phyloP scores from a whole-genome alignment of 2,329 filamentous ascomycete genomes.

The Cercospora sp. region DNA sequence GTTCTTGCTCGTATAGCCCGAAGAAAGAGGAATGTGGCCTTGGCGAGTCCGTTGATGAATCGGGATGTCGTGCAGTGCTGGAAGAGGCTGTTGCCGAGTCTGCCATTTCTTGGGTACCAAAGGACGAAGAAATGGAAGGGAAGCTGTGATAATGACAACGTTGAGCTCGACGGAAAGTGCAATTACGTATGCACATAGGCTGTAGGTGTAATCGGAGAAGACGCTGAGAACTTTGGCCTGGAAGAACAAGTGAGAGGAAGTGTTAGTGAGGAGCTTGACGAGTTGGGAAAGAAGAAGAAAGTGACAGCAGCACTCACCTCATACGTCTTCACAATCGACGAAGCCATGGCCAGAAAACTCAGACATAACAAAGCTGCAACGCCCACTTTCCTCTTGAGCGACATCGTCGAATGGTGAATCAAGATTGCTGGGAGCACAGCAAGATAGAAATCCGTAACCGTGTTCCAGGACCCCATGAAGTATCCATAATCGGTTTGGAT shows the following conservation, averaged over 20 bases:
- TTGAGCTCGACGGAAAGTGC: slow-evolving; percentile 38
- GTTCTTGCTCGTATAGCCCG: slow-evolving; percentile 20
- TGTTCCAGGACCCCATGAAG: slow-evolving; percentile 34
- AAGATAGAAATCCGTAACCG: slow-evolving; percentile 35
- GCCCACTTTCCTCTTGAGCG: slow-evolving; percentile 30
- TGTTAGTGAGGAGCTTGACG: neutral
- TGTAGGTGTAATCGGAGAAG: slow-evolving; percentile 36
- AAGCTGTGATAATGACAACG: slow-evolving; percentile 40
- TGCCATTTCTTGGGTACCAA: neutral
- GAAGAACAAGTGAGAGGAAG: neutral
- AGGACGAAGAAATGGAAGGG: slow-evolving; percentile 35
- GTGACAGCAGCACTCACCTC: slow-evolving; percentile 19
- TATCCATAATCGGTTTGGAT: slow-evolving; percentile 31
- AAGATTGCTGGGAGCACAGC: slow-evolving; percentile 35
- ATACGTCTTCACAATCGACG: slow-evolving; percentile 37
- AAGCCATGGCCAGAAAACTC: slow-evolving; percentile 32
- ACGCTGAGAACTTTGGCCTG: slow-evolving; percentile 29
- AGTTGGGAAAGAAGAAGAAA: neutral
- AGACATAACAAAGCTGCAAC: slow-evolving; percentile 13
- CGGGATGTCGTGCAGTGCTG: neutral
- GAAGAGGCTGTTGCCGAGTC: slow-evolving; percentile 5
- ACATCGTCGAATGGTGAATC: slow-evolving; percentile 34
- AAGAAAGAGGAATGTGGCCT: slow-evolving; percentile 18
- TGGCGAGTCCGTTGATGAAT: neutral
- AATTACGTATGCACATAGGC: slow-evolving; percentile 33